These are phyloP conservation scores for Pleurostoma richardsiae DNA, from an alignment of 2,329 filamentous ascomycete genomes.

Conservation along the genomic window DNA sequence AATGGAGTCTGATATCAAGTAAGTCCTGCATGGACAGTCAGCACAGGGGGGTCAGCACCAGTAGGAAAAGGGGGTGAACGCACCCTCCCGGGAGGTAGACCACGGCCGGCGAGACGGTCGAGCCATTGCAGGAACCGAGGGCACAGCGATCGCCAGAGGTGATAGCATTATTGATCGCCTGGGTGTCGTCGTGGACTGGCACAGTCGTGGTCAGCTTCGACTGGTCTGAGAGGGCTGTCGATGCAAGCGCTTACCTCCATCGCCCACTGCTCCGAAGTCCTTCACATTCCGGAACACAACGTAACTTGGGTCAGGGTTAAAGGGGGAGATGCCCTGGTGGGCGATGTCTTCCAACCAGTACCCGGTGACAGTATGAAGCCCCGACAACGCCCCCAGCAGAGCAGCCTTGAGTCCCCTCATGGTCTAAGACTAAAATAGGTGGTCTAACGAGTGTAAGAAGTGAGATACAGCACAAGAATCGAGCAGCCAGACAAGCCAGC, in stretches of 20 bases:
- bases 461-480: too few species aligned
- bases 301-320: constrained; percentile 35
- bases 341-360: constrained; percentile 39
- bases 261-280: constrained; percentile 33
- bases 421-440: too few species aligned
- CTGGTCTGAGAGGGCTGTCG: too few species aligned
- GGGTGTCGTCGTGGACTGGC: constrained; percentile 46
- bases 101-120: constrained; percentile 18
- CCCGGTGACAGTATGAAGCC: constrained; percentile 11
- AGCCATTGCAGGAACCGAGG: constrained; percentile 26
- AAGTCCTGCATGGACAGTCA: constrained; percentile 37
- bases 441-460: too few species aligned
- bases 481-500: too few species aligned
- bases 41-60: background rate
- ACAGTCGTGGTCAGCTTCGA: too few species aligned
- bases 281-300: constrained; percentile 43
- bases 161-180: constrained; percentile 45
- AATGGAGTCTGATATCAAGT: constrained; percentile 64
- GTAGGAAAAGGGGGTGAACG: background rate
- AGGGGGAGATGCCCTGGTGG: constrained; percentile 41
- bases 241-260: constrained; percentile 19
- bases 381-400: background rate
- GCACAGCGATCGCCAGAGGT: constrained; percentile 36
- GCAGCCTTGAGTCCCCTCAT: background rate
- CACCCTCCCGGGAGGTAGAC: constrained; percentile 21